Conservation (phyloP, 768 basidiomycete genomes). For the Hypsizygus marmoreus region DNA sequence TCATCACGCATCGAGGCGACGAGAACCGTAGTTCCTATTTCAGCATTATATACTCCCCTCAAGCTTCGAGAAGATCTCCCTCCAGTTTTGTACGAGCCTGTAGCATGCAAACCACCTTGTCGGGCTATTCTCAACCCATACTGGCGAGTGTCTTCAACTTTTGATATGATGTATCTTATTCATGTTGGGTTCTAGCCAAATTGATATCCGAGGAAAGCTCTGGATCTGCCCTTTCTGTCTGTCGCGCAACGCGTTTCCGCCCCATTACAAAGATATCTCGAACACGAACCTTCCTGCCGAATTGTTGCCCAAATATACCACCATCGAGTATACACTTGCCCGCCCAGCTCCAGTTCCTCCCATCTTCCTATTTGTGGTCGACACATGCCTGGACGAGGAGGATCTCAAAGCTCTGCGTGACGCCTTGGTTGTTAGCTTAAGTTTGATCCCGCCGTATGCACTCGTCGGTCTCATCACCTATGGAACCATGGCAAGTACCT, state of each 20-base stretch:
- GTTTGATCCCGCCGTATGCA: constrained; percentile 90
- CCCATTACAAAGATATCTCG: constrained; percentile 98
- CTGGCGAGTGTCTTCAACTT: constrained; percentile 60
- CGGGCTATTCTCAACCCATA: constrained; percentile 97
- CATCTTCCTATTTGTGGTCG: constrained; percentile 95
- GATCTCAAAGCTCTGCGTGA: constrained; percentile 95
- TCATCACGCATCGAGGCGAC: constrained; percentile 98
- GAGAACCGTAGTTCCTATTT: constrained; percentile 95
- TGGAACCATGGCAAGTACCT: constrained; percentile 85
- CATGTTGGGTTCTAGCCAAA: constrained; percentile 65
- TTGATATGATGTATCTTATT: constrained; percentile 4
- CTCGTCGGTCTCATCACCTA: constrained; percentile 95
- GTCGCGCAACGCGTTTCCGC: constrained; percentile 94
- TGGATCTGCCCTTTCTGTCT: constrained; percentile 99
- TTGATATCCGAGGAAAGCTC: constrained; percentile 96
- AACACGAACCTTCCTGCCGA: constrained; percentile 96
- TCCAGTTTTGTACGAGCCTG: constrained; percentile 95
- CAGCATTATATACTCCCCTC: constrained; percentile 95
- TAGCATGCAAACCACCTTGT: constrained; percentile 97
- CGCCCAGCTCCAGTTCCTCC: constrained; percentile 92
- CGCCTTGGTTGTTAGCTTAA: constrained; percentile 91
- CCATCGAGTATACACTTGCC: constrained; percentile 98
- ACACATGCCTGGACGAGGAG: constrained; percentile 94
- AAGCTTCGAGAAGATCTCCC: constrained; percentile 94
- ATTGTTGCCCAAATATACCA: constrained; percentile 96